These are phyloP conservation scores for Quercus gilva DNA, from an alignment of 306 rosid genomes.

Conservation along the genomic window DNA sequence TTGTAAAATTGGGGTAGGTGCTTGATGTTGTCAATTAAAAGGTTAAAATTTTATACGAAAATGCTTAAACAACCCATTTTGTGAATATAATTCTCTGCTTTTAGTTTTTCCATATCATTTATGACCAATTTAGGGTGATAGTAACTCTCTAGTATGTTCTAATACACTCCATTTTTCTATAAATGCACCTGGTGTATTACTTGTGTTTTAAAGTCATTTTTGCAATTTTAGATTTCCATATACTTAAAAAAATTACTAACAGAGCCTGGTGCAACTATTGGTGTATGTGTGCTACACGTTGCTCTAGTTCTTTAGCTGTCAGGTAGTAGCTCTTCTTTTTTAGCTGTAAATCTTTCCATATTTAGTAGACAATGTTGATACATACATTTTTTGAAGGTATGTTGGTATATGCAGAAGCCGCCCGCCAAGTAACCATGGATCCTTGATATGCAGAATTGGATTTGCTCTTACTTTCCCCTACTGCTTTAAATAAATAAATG, in stretches of 20 bases:
- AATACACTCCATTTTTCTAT: neutral
- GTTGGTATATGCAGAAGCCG: too few species aligned
- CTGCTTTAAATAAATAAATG: too few species aligned
- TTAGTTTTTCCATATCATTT: neutral
- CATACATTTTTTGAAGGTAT: neutral
- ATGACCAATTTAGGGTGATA: neutral
- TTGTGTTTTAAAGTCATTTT: neutral
- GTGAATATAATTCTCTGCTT: neutral
- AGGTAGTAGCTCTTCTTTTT: conserved; percentile 50
- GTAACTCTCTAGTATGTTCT: neutral
- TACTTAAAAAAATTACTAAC: conserved; percentile 22
- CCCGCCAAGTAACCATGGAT: neutral
- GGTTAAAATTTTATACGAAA: neutral
- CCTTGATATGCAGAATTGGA: neutral
- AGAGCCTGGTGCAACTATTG: conserved; percentile 99
- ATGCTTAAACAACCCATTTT: neutral
- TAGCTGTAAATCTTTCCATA: neutral
- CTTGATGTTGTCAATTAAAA: neutral
- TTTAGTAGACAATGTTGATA: neutral
- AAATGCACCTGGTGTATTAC: neutral
- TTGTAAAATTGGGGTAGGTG: neutral
- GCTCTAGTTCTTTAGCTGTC: conserved; percentile 96
- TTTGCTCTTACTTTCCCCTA: too few species aligned
- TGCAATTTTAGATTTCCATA: conserved; percentile 1
- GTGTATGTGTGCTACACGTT: conserved; percentile 99